These are phyloP conservation scores for Heritiera littoralis DNA, from an alignment of 345 rosid genomes.

Conservation along the genomic window DNA sequence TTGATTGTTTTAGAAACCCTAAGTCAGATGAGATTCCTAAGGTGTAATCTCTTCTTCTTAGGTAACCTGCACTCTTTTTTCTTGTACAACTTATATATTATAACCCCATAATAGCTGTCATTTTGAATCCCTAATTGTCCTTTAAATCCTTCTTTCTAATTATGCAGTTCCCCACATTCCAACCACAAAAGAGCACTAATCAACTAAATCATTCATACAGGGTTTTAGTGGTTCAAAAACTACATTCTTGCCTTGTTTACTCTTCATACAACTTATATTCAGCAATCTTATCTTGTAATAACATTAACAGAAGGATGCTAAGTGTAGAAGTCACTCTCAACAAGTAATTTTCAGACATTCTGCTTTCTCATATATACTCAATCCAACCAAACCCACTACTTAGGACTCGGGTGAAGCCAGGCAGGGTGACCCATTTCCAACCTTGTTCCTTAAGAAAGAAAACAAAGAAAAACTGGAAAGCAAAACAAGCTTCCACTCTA, in stretches of 20 bases:
- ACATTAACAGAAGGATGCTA: neutral
- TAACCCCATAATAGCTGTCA: neutral
- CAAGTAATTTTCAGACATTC: neutral
- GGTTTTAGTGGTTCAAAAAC: neutral
- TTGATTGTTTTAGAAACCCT: neutral
- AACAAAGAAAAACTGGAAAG: neutral
- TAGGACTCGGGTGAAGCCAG: neutral
- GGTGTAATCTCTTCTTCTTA: neutral
- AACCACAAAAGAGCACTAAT: neutral
- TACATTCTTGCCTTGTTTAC: neutral
- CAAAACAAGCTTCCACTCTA: neutral
- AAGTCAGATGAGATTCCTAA: neutral
- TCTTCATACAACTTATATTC: neutral
- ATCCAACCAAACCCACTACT: neutral
- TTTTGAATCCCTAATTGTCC: neutral
- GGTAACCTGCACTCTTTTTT: neutral
- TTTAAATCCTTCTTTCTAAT: neutral
- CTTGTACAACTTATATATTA: neutral
- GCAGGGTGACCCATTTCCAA: neutral
- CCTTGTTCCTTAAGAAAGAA: neutral
- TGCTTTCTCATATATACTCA: neutral
- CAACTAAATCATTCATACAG: conserved; percentile 4
- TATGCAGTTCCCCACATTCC: neutral
- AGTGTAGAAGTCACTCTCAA: neutral
- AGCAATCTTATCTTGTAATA: neutral